These are phyloP conservation scores for Sphagnum magellanicum DNA, from an alignment of 228 moss, liverwort and hornwort genomes.

Conservation along the genomic window DNA sequence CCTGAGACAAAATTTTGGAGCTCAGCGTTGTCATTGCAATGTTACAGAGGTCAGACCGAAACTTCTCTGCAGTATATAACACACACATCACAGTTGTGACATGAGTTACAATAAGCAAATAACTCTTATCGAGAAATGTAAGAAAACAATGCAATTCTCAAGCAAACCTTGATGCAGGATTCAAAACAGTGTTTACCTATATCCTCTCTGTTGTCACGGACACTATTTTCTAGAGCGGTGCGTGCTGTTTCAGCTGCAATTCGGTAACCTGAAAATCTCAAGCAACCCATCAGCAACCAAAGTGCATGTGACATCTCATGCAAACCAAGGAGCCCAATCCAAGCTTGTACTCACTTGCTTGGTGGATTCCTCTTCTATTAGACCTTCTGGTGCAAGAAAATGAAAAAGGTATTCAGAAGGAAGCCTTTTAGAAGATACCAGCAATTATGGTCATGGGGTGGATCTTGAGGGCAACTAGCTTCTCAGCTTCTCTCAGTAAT, in stretches of 20 bases:
- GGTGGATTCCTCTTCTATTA: no score
- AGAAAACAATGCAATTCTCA: neutral
- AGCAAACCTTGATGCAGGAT: neutral
- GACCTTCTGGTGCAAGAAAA: no score
- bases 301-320: no score
- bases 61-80: conserved; percentile 46
- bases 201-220: conserved; percentile 74
- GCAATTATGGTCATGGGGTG: conserved; percentile 99
- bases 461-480: conserved; percentile 81
- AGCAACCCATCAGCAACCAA: no score
- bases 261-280: conserved; percentile 60
- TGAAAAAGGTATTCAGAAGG: no score
- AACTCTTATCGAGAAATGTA: no score
- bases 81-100: no score
- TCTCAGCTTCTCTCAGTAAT: conserved; percentile 92
- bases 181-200: conserved; percentile 30
- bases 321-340: no score
- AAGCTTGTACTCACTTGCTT: no score
- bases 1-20: conserved; percentile 95
- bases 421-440: conserved; percentile 20
- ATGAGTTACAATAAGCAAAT: no score
- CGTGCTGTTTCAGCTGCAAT: conserved; percentile 91
- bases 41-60: conserved; percentile 85
- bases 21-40: conserved; percentile 99
- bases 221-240: conserved; percentile 56